Evolutionary conservation across 805 yeast species (phyloP), one percentile per base, ranked within the genome.

Genomic region (Zygoascus biomembranicola): DNA sequence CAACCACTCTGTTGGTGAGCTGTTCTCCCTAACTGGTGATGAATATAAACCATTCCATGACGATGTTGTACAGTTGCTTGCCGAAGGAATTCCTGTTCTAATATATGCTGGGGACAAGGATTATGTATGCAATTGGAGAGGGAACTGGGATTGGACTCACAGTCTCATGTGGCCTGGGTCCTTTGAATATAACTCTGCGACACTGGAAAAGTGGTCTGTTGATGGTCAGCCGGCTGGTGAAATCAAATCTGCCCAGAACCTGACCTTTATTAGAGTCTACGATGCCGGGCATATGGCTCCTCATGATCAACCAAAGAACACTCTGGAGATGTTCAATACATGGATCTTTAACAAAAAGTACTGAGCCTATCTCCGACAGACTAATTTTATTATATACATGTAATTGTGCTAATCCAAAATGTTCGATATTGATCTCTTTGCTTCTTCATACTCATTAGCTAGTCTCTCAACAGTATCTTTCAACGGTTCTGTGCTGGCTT

Each of bases 221-320:
- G 59, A 52, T 8, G 59, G 63, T 47, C 69, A 54, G 14, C 60
- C 73, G 45, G 73, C 73, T 44, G 96, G 96, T 53, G 80, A 84
- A 62, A 81, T 81, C 28, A 85, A 85, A 68, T 85, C 80, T 66
- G 78, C 71, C 62, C 81, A 78, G 26, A 77, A 82, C 44, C 82
- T 89, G 64, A 82, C 95, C 2, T 89, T 85, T 70, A 75, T 88
- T 63, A 78, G 95, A 66, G 76, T 89, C 42, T 85, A 69, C 59
- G 86, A 82, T 58, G 96, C 92, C 41, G 96, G 96, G 11, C 97
- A 89, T 69, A 87, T 89, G 96, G 95, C 88, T 60, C 96, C 96
- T 19, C 83, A 74, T 32, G 57, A 90, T 70, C 90, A 85, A 72
- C 95, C 96, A 18, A 80, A 77, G 60, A 75, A 77, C 65, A 73